Conservation (phyloP, 257 asterid species). For the Nicotiana tomentosiformis region DNA sequence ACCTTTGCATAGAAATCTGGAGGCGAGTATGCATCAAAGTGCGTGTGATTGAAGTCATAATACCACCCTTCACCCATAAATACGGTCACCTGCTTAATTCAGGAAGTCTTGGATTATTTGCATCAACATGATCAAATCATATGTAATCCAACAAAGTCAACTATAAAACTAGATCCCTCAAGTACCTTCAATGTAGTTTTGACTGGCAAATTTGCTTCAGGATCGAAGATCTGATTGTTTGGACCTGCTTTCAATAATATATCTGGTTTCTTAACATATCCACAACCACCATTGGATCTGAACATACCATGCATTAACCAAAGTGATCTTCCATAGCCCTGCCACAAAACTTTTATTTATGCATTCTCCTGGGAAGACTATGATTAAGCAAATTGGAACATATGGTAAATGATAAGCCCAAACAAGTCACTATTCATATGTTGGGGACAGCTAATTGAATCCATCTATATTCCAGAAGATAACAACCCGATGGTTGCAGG, state of each 20-base stretch:
- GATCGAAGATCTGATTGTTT: constrained; percentile 10
- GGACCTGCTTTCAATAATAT: constrained; percentile 22
- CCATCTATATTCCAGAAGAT: neutral
- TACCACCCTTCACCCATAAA: constrained; percentile 96
- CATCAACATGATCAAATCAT: neutral
- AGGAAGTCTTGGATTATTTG: neutral
- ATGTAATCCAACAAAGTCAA: neutral
- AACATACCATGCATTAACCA: constrained; percentile 22
- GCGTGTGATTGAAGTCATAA: constrained; percentile 63
- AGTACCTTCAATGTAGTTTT: constrained; percentile 17
- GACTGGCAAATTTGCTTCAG: constrained; percentile 7
- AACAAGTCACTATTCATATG: neutral
- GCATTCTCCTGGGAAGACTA: neutral
- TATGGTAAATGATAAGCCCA: neutral
- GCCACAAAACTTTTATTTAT: constrained; percentile 5
- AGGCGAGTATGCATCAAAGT: constrained; percentile 81
- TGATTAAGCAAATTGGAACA: neutral
- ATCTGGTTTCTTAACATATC: constrained; percentile 18
- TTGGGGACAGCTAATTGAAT: neutral
- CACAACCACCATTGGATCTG: constrained; percentile 21
- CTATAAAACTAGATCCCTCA: neutral
- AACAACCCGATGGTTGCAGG: neutral
- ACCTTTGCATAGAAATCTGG: constrained; percentile 87
- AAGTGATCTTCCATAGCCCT: constrained; percentile 18
- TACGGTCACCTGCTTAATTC: constrained; percentile 54